Base-by-base conservation (phyloP, 139 green algal genomes). In the Picochlorum sp. region DNA sequence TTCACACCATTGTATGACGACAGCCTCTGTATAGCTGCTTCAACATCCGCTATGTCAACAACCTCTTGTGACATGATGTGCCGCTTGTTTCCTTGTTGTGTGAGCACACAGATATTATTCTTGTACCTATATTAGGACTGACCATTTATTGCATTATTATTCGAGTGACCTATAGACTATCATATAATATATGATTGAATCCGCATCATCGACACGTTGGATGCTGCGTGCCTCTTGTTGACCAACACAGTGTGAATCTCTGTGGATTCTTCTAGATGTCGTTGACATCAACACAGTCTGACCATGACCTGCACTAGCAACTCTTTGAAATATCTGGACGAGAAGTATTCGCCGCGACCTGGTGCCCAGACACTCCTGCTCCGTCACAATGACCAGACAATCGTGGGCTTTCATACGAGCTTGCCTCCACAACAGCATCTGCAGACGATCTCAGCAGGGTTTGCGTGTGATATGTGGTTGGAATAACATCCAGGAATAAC, bases 11-110 rank as follows among this genome's bases (percentile, higher is more conserved):
- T 81, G 58, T 86, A 69, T 2, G 71, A 80, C 15, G 70, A 62
- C 18, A 90, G 61, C 4, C 82, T 71, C 66, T 81, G 91, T 64
- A 95, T 80, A 1, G 81, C 87, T 70, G 93, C 87, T 47, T 95
- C 86, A 6, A 95, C 80, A 8, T 75, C 64, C 0, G 77, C 72
- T 2, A 85, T 77, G 10, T 94, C 86, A 15, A 66, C 75, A 83
- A 91, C 89, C 6, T 65, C n/a, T 65, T 65, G 18, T 20, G 18
- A 20, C n/a, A 21, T 26, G 47, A 20, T 21, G 18, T 26, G 47
- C 16, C 5, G 47, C 7, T 52, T 11, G 16, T 54, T 54, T 21
- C 16, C 23, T 50, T 50, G 14, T 16, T 50, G 15, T 15, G 34
- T 41, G 34, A 9, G 8, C 34, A 41, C 34, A 41, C 8, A 41